Percentiles rank a stretch among this genome's conserved stretches.
These are phyloP conservation scores for Fraxinus greggii DNA, from an alignment of 305 asterid species.

Conservation along the genomic window DNA sequence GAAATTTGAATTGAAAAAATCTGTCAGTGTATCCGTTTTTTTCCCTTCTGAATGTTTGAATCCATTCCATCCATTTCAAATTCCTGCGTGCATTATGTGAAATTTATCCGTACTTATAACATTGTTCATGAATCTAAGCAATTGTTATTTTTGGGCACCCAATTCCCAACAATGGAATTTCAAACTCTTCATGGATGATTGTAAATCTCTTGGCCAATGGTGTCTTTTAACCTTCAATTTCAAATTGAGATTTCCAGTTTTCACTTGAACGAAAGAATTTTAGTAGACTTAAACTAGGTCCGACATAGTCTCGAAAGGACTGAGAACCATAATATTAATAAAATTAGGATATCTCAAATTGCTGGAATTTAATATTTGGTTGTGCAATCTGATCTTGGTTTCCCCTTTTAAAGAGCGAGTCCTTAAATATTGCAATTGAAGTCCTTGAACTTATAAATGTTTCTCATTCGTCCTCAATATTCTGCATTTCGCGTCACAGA, in stretches of 20 bases:
- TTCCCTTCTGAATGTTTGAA: too few species aligned
- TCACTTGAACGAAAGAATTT: neutral
- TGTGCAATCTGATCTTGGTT: neutral
- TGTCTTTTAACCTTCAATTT: neutral
- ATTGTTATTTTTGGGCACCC: neutral
- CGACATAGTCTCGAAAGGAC: neutral
- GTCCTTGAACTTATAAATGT: neutral
- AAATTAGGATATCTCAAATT: neutral
- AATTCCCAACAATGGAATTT: neutral
- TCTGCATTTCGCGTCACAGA: constrained; percentile 57
- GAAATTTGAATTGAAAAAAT: too few species aligned
- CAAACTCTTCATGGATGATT: neutral
- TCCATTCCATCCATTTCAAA: too few species aligned
- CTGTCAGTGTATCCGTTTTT: too few species aligned
- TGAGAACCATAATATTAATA: neutral
- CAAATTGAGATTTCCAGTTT: neutral
- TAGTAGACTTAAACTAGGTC: neutral
- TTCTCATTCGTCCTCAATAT: constrained; percentile 35
- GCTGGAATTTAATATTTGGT: neutral
- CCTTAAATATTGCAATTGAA: neutral
- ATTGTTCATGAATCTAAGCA: too few species aligned
- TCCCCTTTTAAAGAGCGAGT: neutral
- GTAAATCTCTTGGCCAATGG: neutral
- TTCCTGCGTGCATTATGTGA: too few species aligned
- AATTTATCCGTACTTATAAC: too few species aligned